Evolutionary conservation across 2,329 filamentous ascomycete genomes (phyloP), one percentile per base, ranked within the genome.

Genomic region (Fusarium penzigii): DNA sequence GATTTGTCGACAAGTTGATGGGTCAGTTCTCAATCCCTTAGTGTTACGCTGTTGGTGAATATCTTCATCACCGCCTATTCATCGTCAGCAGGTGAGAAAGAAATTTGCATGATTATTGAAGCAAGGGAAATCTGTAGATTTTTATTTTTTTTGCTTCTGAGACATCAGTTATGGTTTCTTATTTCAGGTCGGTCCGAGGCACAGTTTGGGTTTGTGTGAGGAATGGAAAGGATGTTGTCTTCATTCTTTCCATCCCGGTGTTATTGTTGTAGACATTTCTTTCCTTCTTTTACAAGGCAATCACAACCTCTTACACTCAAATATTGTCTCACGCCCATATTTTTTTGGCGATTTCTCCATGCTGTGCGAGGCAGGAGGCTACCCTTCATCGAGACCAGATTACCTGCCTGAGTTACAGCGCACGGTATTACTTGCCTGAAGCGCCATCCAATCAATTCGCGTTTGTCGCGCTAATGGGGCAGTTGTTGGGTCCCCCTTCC

Each of bases 401-500:
- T 25, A 25, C 20, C 20, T 25, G 20, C 7, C 20, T 25, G 20
- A 25, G 20, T 25, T 25, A 25, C 20, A 25, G 20, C 20, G 20
- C 10, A 12, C 17, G 14, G 25, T 39, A 48, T 39, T 52, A 58
- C 55, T 58, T 56, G 48, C 50, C 38, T 25, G 40, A 59, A 60
- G 48, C 54, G 57, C 48, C 54, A 8, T 25, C 11, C 44, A 32
- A n/a, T 17, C 42, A 17, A 5, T 46, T 17, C 11, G 56, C 49
- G 50, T 52, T 55, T 62, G 54, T 52, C 52, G 46, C 59, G 56
- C 58, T 59, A 59, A 45, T 39, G 8, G 32, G 32, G 13, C 39
- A 34, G 20, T 48, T 36, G 20, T 46, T 42, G 39, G 29, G n/a
- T 36, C 40, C 40, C 40, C 44, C 45, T 17, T 52, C 46, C 16